Conservation (phyloP, 2,329 filamentous ascomycete genomes). For the Tolypocladium paradoxum region DNA sequence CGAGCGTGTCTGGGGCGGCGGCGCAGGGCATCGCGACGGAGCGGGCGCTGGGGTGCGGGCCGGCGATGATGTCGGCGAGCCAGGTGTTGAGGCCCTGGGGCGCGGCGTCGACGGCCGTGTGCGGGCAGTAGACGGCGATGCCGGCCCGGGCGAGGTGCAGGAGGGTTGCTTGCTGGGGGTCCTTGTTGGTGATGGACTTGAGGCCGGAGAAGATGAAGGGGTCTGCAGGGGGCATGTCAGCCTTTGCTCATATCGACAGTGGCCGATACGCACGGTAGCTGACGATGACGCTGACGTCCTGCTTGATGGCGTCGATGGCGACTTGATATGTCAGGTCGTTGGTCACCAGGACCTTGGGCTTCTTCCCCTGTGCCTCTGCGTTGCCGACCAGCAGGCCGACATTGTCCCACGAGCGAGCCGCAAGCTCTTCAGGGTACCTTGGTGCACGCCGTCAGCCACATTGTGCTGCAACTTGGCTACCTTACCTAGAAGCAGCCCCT, state of each 20-base stretch:
- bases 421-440: conserved; percentile 81
- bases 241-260: no score
- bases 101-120: conserved; percentile 87
- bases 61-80: conserved; percentile 77
- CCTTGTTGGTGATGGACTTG: conserved; percentile 73
- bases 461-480: neutral
- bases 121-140: conserved; percentile 90
- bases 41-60: conserved; percentile 26
- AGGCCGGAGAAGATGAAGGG: conserved; percentile 93
- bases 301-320: conserved; percentile 75
- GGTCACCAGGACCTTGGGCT: conserved; percentile 45
- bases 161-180: conserved; percentile 79
- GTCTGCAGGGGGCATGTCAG: conserved; percentile 41
- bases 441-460: neutral
- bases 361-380: conserved; percentile 19
- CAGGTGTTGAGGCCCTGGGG: conserved; percentile 82
- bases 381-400: conserved; percentile 66
- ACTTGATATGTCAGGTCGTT: conserved; percentile 87
- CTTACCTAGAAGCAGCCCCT: neutral
- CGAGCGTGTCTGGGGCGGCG: conserved; percentile 29
- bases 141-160: conserved; percentile 73
- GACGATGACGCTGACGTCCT: conserved; percentile 68
- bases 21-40: conserved; percentile 35
- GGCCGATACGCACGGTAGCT: conserved; percentile 70
- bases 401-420: conserved; percentile 90